Evolutionary conservation across 345 rosid species (phyloP), one percentile per base, ranked within the genome.

Genomic region (Sisymbrium irio): DNA sequence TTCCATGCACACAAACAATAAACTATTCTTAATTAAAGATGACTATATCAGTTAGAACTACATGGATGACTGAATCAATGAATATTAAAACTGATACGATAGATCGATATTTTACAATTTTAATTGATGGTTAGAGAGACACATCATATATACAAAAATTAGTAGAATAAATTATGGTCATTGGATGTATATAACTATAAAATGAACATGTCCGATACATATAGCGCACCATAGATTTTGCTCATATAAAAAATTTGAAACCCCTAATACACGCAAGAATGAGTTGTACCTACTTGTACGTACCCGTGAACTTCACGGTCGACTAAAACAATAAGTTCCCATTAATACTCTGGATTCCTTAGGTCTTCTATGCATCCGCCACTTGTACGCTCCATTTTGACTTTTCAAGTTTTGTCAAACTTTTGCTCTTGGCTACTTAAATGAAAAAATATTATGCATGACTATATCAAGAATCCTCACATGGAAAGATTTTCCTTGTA

Each of bases 251-350:
- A 5, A 6, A 3, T n/a, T 8, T 3, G n/a, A 9, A 66, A 65
- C 2, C 50, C 51, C 53, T 58, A 49, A 49, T 59, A 49, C 62
- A 50, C 56, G 68, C 55, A 67, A 67, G 73, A 47, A 49, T 58
- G 78, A 66, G 62, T 67, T 66, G 65, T 47, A 58, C 77, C 49
- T 35, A 37, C 40, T 57, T 27, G 53, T 66, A 65, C 72, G 49
- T 63, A 32, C 69, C 14, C 30, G 9, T 13, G 61, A 50, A 41
- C 12, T 28, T 28, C 33, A 40, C 18, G 63, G 55, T 51, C 77
- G 46, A 54, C 41, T 65, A 8, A 64, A 55, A 33, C 3, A 44
- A 4, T 57, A 39, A 65, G 30, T 13, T 45, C 9, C 35, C 46
- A 54, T 42, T 63, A n/a, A n/a, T n/a, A n/a, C 7, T 30, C 61